These are phyloP conservation scores for Serendipita vermifera DNA, from an alignment of 768 basidiomycete species.

Conservation along the genomic window DNA sequence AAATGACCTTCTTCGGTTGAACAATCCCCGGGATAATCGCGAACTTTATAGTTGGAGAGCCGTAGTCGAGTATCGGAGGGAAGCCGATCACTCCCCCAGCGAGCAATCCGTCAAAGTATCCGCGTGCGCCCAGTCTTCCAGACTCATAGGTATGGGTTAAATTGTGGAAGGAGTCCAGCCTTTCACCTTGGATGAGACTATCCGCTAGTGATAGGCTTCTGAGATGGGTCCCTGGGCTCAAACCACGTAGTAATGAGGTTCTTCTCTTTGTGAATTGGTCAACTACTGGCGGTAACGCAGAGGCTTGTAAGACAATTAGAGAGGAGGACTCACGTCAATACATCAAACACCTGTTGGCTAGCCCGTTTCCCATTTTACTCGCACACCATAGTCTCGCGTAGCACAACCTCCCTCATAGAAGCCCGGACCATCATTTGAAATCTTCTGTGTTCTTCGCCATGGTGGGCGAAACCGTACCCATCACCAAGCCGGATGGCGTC, in stretches of 20 bases:
- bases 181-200: slow-evolving; percentile 62
- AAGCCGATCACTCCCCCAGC: slow-evolving; percentile 73
- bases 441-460: slow-evolving; percentile 52
- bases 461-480: slow-evolving; percentile 65
- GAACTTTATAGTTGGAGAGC: slow-evolving; percentile 51
- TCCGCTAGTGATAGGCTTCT: slow-evolving; percentile 63
- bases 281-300: neutral
- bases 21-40: slow-evolving; percentile 63
- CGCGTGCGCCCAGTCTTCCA: slow-evolving; percentile 69
- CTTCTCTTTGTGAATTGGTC: slow-evolving; percentile 36
- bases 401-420: slow-evolving; percentile 64
- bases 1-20: slow-evolving; percentile 70
- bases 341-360: slow-evolving; percentile 71
- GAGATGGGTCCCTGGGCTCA: slow-evolving; percentile 81
- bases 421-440: slow-evolving; percentile 67
- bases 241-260: slow-evolving; percentile 82
- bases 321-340: slow-evolving; percentile 61
- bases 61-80: slow-evolving; percentile 82
- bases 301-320: neutral
- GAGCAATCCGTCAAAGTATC: slow-evolving; percentile 76
- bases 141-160: slow-evolving; percentile 73
- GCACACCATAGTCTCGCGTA: slow-evolving; percentile 58
- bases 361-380: slow-evolving; percentile 84
- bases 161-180: slow-evolving; percentile 95
- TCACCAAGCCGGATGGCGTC: slow-evolving; percentile 69